A percentile compares a stretch with the other conserved stretches of the same genome.
Conservation (phyloP, 2,329 filamentous ascomycete species). For the Pyrenophora tritici-repentis region DNA sequence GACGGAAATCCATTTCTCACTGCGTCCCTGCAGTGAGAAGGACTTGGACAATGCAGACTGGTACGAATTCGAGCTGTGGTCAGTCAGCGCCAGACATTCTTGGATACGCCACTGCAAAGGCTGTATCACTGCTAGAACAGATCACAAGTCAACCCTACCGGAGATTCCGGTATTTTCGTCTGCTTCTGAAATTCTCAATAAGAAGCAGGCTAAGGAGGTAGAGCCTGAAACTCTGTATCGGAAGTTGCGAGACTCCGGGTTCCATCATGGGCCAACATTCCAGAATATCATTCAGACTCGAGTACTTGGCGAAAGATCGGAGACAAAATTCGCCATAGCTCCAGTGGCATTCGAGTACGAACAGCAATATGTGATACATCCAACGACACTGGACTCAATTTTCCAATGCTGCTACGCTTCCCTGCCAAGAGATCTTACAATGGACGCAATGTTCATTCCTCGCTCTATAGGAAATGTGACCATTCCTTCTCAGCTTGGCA, state of each 20-base stretch:
- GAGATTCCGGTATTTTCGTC: too few relatives aligned
- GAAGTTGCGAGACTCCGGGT: conserved; percentile 49
- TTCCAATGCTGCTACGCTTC: conserved; percentile 9
- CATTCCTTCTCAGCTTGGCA: too few relatives aligned
- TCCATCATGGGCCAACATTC: conserved; percentile 22
- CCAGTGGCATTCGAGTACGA: background rate
- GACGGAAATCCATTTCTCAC: conserved; percentile 16
- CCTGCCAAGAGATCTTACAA: conserved; percentile 5
- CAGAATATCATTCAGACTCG: conserved; percentile 9
- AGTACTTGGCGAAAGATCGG: background rate
- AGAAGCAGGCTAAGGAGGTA: conserved; percentile 11
- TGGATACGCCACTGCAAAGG: conserved; percentile 8
- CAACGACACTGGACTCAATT: conserved; percentile 16
- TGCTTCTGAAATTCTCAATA: too few relatives aligned
- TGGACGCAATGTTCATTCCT: conserved; percentile 11
- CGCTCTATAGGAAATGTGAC: too few relatives aligned
- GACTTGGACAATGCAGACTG: conserved; percentile 3
- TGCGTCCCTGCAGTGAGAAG: conserved; percentile 5
- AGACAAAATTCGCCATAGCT: conserved; percentile 1
- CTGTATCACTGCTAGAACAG: background rate
- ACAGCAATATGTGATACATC: conserved; percentile 12
- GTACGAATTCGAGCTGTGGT: conserved; percentile 6
- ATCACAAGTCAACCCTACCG: background rate
- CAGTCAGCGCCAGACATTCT: background rate
- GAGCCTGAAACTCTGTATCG: conserved; percentile 30